A percentile compares a stretch with the other conserved stretches of the same genome.
phyloP scores from a whole-genome alignment of 164 flowering plant species.

The Magnolia changhungtana region DNA sequence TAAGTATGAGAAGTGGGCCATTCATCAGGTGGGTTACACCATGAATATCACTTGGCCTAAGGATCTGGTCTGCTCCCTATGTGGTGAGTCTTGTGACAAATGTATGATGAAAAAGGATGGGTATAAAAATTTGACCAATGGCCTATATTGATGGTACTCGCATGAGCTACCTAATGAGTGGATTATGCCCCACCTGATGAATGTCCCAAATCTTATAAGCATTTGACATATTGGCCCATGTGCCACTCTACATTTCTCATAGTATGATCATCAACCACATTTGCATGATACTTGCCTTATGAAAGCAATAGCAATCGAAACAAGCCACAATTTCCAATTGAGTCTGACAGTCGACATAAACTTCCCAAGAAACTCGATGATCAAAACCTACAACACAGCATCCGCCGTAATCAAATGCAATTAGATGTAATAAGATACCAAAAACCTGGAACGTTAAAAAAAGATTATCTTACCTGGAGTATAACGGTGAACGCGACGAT shows the following conservation, averaged over 20 bases:
- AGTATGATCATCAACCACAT: background rate
- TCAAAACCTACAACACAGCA: constrained; percentile 42
- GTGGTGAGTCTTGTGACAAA: too few species aligned
- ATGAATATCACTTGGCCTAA: background rate
- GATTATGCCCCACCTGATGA: too few species aligned
- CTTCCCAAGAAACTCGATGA: constrained; percentile 77
- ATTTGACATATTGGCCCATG: too few species aligned
- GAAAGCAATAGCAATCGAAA: constrained; percentile 53
- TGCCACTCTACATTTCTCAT: too few species aligned
- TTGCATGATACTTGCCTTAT: constrained; percentile 45
- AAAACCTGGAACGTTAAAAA: background rate
- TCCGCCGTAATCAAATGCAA: background rate
- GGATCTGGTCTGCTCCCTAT: background rate
- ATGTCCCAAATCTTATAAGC: too few species aligned
- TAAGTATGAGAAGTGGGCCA: background rate
- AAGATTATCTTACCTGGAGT: constrained; percentile 53
- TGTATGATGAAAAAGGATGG: too few species aligned
- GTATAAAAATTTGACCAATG: too few species aligned
- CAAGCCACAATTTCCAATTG: constrained; percentile 66
- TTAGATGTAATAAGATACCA: background rate
- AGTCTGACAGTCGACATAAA: constrained; percentile 68
- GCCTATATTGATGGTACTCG: too few species aligned
- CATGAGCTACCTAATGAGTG: too few species aligned
- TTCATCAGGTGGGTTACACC: background rate
- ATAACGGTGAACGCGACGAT: constrained; percentile 58